Evolutionary conservation across 2,329 filamentous ascomycete genomes (phyloP).

Genomic region (Trichoderma sp.): DNA sequence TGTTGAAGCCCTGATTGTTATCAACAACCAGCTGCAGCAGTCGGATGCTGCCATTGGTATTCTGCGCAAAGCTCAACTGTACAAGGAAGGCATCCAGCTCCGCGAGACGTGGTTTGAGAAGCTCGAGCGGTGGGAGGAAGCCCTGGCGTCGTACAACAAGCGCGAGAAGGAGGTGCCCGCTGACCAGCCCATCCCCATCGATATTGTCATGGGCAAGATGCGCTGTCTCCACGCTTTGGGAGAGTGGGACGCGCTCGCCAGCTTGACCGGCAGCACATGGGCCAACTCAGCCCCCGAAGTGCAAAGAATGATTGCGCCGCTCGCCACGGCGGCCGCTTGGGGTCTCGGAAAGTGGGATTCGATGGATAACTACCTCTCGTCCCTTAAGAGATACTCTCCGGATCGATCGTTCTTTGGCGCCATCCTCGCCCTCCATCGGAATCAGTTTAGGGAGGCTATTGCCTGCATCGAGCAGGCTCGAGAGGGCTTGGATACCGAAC

Average conservation of each 20-base stretch:
- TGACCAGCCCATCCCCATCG: constrained; percentile 68
- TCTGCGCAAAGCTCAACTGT: constrained; percentile 90
- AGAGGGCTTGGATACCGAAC: constrained; percentile 90
- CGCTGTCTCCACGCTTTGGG: constrained; percentile 94
- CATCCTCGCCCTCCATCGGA: constrained; percentile 90
- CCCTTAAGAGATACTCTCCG: constrained; percentile 91
- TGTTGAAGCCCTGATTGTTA: constrained; percentile 95
- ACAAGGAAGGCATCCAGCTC: constrained; percentile 88
- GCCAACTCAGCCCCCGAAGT: constrained; percentile 84
- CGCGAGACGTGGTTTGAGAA: constrained; percentile 99
- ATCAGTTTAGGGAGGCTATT: constrained; percentile 91
- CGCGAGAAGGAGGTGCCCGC: constrained; percentile 71
- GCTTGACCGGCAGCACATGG: constrained; percentile 91
- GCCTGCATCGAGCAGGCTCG: constrained; percentile 87
- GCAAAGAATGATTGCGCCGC: constrained; percentile 84
- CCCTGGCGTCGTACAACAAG: constrained; percentile 85
- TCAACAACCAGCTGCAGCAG: constrained; percentile 99
- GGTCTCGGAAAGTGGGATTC: constrained; percentile 94
- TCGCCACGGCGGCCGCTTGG: constrained; percentile 96
- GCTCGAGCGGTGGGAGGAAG: constrained; percentile 96
- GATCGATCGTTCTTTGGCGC: constrained; percentile 98
- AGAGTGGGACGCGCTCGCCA: constrained; percentile 93
- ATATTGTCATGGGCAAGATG: constrained; percentile 99
- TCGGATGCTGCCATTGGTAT: constrained; percentile 99
- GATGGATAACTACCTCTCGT: constrained; percentile 95